Base-by-base conservation (phyloP, 2,329 filamentous ascomycete genomes). In the Sarocladiaceae sp. region DNA sequence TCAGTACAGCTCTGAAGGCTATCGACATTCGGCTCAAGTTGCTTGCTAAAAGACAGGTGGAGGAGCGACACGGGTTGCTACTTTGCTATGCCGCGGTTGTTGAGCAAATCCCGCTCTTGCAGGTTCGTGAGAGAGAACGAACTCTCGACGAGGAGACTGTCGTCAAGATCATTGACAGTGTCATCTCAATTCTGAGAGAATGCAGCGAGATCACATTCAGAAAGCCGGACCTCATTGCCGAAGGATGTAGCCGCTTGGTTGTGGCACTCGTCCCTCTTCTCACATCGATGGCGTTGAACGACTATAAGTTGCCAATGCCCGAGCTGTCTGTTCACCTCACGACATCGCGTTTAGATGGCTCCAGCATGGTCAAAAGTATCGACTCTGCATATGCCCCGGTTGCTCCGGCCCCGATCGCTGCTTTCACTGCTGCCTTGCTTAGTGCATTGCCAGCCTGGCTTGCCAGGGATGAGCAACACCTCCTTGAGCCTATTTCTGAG, bases 61-160 rank as follows among this genome's bases (percentile, higher is more conserved):
- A 89, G 60, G 84, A 88, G 60, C 74, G 83, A 2, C 87, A 91
- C 60, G 87, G 87, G 0, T 66, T 89, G 4, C 61, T 88, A 1
- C 66, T 87, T 7, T 78, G 79, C 26, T 68, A 87, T n/a, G 79
- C 85, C 2, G 74, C 79, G 4, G 68, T 87, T 0, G 60, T 85
- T 3, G 75, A 83, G 50, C 64, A 66, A 5, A 59, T 80, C 11
- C 72, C 76, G 3, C 53, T 53, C 39, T 12, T 39, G 37, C 10
- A 37, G 28, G 25, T 3, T 12, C 17, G 36, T 22, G 18, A 4
- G 11, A 35, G 3, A 15, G 39, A 53, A 18, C 33, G 37, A 18
- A 15, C 22, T 8, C 44, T 28, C 31, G 10, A 23, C 23, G 23
- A 28, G 22, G 12, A 52, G 63, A 2, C 53, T 69, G 56, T 62